These are phyloP conservation scores for Heterococcus sp. DNA, from an alignment of 108 stramenopile species.

Conservation along the genomic window DNA sequence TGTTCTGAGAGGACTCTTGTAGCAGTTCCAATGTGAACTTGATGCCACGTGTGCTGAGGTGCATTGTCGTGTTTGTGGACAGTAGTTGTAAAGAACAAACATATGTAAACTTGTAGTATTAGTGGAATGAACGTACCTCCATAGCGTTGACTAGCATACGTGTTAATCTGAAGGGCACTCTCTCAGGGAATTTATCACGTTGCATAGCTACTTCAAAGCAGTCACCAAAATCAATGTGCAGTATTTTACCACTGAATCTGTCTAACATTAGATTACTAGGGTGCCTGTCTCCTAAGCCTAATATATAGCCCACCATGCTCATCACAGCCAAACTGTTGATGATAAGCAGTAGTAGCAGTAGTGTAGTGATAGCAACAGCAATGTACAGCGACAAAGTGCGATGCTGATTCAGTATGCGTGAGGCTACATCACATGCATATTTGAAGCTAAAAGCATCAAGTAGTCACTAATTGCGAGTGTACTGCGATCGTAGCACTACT, in stretches of 20 bases:
- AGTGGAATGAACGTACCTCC: constrained; percentile 87
- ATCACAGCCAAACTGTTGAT: constrained; percentile 86
- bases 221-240: constrained; percentile 90
- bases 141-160: constrained; percentile 99
- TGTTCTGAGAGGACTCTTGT: too few relatives aligned
- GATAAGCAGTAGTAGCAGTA: neutral
- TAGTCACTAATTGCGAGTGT: too few relatives aligned
- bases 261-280: constrained; percentile 70
- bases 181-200: constrained; percentile 96
- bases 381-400: too few relatives aligned
- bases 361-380: neutral
- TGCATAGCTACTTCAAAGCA: constrained; percentile 99
- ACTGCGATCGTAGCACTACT: too few relatives aligned
- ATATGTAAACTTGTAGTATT: too few relatives aligned
- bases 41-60: too few relatives aligned
- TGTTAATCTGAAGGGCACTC: constrained; percentile 96
- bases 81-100: too few relatives aligned
- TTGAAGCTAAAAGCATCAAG: too few relatives aligned
- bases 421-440: too few relatives aligned
- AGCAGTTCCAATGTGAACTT: too few relatives aligned
- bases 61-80: too few relatives aligned
- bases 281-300: constrained; percentile 71
- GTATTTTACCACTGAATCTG: constrained; percentile 81
- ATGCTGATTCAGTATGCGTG: too few relatives aligned
- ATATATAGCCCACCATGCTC: constrained; percentile 96